Conservation (phyloP, 176 grass and related monocot genomes). For the Areca catechu region DNA sequence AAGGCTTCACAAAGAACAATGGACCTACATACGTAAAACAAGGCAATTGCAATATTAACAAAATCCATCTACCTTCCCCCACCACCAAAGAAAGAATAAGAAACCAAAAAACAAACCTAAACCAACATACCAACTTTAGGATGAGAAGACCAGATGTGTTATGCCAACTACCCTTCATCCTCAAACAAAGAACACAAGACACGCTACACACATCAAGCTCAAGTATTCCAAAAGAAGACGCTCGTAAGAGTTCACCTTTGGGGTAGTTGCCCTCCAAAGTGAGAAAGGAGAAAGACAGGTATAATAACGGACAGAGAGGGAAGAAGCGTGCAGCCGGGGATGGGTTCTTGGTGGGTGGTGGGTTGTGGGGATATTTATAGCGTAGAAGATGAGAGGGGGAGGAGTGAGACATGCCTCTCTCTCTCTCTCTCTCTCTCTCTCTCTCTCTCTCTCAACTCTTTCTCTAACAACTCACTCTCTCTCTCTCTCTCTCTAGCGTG, state of each 20-base stretch:
- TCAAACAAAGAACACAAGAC: too few relatives aligned
- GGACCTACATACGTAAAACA: too few relatives aligned
- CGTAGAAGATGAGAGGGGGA: not conserved
- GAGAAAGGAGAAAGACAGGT: not conserved
- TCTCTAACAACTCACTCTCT: too few relatives aligned
- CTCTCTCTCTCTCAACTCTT: not conserved
- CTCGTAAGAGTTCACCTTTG: not conserved
- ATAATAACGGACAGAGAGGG: not conserved
- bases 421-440: not conserved
- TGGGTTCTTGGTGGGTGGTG: not conserved
- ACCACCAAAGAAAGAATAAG: too few relatives aligned
- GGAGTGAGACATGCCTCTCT: not conserved
- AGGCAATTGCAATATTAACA: too few relatives aligned
- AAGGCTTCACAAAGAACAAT: too few relatives aligned
- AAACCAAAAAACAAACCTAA: too few relatives aligned
- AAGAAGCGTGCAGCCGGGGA: not conserved
- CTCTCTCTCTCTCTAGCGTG: not conserved
- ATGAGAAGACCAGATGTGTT: not conserved
- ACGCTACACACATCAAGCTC: too few relatives aligned
- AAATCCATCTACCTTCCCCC: too few relatives aligned
- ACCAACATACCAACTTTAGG: not conserved
- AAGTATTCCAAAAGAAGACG: not conserved
- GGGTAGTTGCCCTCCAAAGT: not conserved
- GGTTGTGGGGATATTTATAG: constrained; percentile 6
- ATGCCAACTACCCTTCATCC: too few relatives aligned